Percentiles rank a stretch among this genome's conserved stretches.
Evolutionary conservation across 2,329 filamentous ascomycete species (phyloP).

Genomic region (Periconia macrospinosa): DNA sequence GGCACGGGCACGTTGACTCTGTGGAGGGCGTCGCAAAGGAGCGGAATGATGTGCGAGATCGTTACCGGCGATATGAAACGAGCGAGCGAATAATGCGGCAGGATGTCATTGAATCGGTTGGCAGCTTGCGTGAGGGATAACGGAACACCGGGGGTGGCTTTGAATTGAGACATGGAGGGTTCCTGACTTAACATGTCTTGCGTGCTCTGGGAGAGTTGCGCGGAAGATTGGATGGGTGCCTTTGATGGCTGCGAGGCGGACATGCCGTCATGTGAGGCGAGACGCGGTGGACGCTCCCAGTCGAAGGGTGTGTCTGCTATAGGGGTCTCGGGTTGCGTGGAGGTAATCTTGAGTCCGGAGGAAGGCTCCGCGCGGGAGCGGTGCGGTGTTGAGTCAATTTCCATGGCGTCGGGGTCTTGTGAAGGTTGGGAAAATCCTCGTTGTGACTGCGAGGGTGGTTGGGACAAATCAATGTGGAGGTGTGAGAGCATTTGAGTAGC

Average conservation of each 20-base stretch:
- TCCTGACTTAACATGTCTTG: slow-evolving; percentile 75
- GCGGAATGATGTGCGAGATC: slow-evolving; percentile 72
- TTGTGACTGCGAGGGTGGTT: slow-evolving; percentile 58
- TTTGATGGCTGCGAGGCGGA: slow-evolving; percentile 34
- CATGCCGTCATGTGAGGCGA: slow-evolving; percentile 36
- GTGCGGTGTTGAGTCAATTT: slow-evolving; percentile 59
- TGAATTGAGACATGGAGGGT: slow-evolving; percentile 83
- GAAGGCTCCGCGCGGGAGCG: slow-evolving; percentile 33
- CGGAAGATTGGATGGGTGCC: slow-evolving; percentile 22
- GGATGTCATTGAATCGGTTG: slow-evolving; percentile 84
- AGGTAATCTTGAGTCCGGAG: slow-evolving; percentile 60
- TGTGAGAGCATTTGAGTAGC: slow-evolving; percentile 96
- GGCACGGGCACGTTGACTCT: slow-evolving; percentile 79
- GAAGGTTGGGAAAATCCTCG: slow-evolving; percentile 47
- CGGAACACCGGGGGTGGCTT: slow-evolving; percentile 74
- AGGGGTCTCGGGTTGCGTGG: slow-evolving; percentile 84
- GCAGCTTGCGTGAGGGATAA: slow-evolving; percentile 87
- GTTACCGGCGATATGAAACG: slow-evolving; percentile 89
- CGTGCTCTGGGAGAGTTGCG: slow-evolving; percentile 39
- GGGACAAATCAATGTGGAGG: slow-evolving; percentile 83
- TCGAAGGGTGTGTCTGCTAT: slow-evolving; percentile 77
- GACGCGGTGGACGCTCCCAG: slow-evolving; percentile 75
- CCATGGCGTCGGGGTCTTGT: slow-evolving; percentile 62
- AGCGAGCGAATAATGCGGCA: slow-evolving; percentile 83
- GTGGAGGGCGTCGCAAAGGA: slow-evolving; percentile 79